These are phyloP conservation scores for Thymus mandschuricus DNA, from an alignment of 257 asterid species.

Conservation along the genomic window DNA sequence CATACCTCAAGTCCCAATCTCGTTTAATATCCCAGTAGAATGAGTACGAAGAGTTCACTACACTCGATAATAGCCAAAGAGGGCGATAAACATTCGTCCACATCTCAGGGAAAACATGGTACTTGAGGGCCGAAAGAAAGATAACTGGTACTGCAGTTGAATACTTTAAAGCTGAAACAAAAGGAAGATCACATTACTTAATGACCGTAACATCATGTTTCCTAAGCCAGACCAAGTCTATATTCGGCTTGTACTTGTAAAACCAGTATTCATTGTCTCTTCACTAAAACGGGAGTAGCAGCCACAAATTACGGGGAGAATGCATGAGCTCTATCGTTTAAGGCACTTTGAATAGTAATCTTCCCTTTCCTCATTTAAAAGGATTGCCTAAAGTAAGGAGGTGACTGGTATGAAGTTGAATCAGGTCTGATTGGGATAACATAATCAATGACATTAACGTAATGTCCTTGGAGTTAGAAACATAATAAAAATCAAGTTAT, in stretches of 20 bases:
- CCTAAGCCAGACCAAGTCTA: conserved; percentile 19
- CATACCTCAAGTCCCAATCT: conserved; percentile 98
- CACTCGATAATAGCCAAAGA: conserved; percentile 88
- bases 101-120: conserved; percentile 79
- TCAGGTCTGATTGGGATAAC: background rate
- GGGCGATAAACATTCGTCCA: conserved; percentile 84
- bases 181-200: conserved; percentile 38
- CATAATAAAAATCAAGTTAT: no score
- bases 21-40: conserved; percentile 95
- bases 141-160: conserved; percentile 96
- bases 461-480: background rate
- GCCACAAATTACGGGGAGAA: background rate
- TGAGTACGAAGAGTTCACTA: conserved; percentile 83
- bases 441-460: background rate
- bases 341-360: conserved; percentile 19
- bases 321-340: background rate
- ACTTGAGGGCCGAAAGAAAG: conserved; percentile 91
- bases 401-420: background rate
- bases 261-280: conserved; percentile 5
- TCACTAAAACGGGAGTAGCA: background rate
- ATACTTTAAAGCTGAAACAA: conserved; percentile 86
- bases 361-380: background rate
- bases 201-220: conserved; percentile 14
- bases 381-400: background rate
- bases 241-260: conserved; percentile 4